Base-by-base conservation (phyloP, 768 basidiomycete genomes). In the Cystofilobasidium bisporidii region DNA sequence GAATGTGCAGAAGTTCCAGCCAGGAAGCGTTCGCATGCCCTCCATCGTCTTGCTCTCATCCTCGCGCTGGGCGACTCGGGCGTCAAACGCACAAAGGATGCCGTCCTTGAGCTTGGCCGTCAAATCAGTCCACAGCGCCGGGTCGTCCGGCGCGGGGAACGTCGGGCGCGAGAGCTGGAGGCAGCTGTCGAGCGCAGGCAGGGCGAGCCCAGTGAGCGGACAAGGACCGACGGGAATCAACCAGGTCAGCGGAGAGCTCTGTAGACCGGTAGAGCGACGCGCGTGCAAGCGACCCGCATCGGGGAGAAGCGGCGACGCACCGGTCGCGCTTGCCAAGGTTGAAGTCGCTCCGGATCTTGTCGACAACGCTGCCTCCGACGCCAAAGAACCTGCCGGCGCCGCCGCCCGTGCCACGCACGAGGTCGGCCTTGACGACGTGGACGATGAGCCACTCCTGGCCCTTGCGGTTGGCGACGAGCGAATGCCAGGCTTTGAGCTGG, bases 1-100 rank as follows among this genome's bases (percentile, higher is more conserved):
- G 80, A 93, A 98, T 0, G 88, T 92, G 76, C 92, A 93, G 75
- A 96, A 99, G 74, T 96, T 96, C 96, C 96, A 99, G 12, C 96
- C 94, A 1, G 91, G 91, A 84, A 92, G 88, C 72, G 87, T 83
- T 64, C 89, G 82, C 76, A 97, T 90, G 58, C 84, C 82, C 74
- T 99, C 94, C 0, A 89, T 90, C 43, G 90, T 84, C 72, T 82
- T 86, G 3, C 97, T 87, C 70, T 96, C 92, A 55, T 98, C 96
- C 73, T 93, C 90, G 20, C 91, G 82, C 67, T 85, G 84, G 14
- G 82, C 78, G 47, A 98, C 81, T 1, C 87, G 85, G 22, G 81
- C 77, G 72, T 97, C 91, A 71, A 98, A 92, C 0, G 91, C 86
- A 55, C 81, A 80, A n/a, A 94, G 76, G 14, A 98, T 73, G 3